These are phyloP conservation scores for Paecilomyces dactylethromorphus DNA, from an alignment of 2,329 filamentous ascomycete species.

Conservation along the genomic window DNA sequence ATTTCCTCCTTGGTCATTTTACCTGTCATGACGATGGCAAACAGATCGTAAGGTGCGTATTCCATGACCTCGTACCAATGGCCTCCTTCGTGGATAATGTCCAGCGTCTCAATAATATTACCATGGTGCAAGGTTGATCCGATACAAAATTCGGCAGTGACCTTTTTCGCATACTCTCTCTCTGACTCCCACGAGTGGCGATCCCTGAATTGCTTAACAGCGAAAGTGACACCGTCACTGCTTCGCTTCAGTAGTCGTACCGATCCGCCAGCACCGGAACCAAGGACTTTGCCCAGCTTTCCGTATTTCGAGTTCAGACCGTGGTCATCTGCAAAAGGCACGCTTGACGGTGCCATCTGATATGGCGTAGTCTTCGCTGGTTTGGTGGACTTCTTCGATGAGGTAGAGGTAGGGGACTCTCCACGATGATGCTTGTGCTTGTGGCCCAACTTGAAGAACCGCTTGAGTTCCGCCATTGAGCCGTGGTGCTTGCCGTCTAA, in stretches of 20 bases:
- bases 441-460: conserved; percentile 79
- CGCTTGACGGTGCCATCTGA: conserved; percentile 44
- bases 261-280: conserved; percentile 88
- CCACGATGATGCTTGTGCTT: conserved; percentile 54
- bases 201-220: conserved; percentile 93
- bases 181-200: conserved; percentile 89
- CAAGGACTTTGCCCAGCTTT: conserved; percentile 88
- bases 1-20: conserved; percentile 93
- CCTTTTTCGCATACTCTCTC: conserved; percentile 94
- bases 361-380: conserved; percentile 49
- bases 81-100: conserved; percentile 88
- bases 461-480: conserved; percentile 90
- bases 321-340: conserved; percentile 93
- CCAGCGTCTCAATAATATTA: conserved; percentile 96
- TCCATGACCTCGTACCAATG: conserved; percentile 99
- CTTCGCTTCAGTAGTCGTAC: conserved; percentile 90
- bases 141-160: conserved; percentile 97
- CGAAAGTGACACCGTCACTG: conserved; percentile 88
- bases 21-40: conserved; percentile 97
- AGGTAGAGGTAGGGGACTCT: conserved; percentile 56
- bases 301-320: conserved; percentile 87
- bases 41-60: conserved; percentile 90
- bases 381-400: conserved; percentile 51
- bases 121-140: conserved; percentile 94
- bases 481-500: conserved; percentile 53